phyloP scores from a whole-genome alignment of 495 filamentous ascomycete species.

The Hypoxylon lienhwacheense region DNA sequence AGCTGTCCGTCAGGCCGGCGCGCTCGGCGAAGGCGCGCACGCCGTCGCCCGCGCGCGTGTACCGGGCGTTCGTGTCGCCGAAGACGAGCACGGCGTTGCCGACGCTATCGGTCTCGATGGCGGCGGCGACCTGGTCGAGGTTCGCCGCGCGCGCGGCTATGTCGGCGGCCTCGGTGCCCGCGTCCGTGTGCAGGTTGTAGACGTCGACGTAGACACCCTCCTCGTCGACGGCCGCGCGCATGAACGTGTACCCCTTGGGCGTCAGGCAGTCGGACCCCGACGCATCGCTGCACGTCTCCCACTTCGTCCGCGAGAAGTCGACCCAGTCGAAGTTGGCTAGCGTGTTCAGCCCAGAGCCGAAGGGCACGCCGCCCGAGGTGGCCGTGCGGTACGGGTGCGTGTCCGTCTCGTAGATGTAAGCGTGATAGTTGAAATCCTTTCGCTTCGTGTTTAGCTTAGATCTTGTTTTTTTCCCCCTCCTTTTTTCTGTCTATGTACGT shows the following conservation, averaged over 20 bases:
- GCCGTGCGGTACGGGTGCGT: constrained; percentile 59
- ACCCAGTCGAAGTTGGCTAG: constrained; percentile 58
- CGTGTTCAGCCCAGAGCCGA: constrained; percentile 65
- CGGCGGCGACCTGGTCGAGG: constrained; percentile 56
- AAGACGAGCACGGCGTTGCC: constrained; percentile 63
- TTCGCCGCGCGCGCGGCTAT: constrained; percentile 55
- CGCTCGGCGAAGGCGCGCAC: constrained; percentile 50
- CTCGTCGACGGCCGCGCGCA: constrained; percentile 50
- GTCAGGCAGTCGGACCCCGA: constrained; percentile 61
- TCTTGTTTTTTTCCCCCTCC: too few species aligned
- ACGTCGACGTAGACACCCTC: constrained; percentile 56
- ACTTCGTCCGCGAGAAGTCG: constrained; percentile 58
- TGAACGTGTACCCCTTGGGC: constrained; percentile 66
- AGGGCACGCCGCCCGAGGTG: constrained; percentile 61
- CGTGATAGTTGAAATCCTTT: constrained; percentile 68
- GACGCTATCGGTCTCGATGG: constrained; percentile 53
- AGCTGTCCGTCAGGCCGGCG: constrained; percentile 53
- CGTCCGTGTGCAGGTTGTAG: constrained; percentile 66
- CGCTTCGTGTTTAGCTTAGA: constrained; percentile 4
- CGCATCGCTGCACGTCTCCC: constrained; percentile 58
- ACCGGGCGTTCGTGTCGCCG: constrained; percentile 63
- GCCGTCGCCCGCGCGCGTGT: constrained; percentile 55
- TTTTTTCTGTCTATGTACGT: too few species aligned
- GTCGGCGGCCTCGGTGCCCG: constrained; percentile 56
- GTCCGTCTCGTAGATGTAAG: constrained; percentile 57